A percentile compares a stretch with the other conserved stretches of the same genome.
Evolutionary conservation across 2,329 filamentous ascomycete species (phyloP).

Genomic region (Calonectria pseudoreteaudii): DNA sequence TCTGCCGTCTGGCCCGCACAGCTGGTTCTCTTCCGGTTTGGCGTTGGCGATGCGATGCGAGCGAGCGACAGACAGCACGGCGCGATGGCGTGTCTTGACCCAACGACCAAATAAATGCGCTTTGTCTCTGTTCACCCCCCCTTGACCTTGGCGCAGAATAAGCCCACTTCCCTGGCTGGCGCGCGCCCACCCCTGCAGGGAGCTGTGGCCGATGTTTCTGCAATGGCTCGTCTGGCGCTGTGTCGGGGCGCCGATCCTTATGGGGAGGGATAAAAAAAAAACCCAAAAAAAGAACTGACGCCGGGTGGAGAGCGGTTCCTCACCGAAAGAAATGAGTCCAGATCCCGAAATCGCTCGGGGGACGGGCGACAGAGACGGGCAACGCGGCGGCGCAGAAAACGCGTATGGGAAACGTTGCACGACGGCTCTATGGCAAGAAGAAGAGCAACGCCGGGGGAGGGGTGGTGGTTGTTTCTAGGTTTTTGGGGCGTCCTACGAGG

Average conservation of each 20-base stretch:
- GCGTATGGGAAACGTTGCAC: conserved; percentile 33
- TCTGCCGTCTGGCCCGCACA: background rate
- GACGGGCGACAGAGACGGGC: background rate
- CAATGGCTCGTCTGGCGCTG: conserved; percentile 9
- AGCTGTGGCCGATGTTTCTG: conserved; percentile 22
- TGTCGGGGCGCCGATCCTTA: conserved; percentile 7
- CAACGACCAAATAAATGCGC: conserved; percentile 25
- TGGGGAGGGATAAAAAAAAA: background rate
- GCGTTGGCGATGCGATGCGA: conserved; percentile 30
- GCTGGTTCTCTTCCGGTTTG: conserved; percentile 25
- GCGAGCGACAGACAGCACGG: conserved; percentile 3
- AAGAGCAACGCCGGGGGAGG: background rate
- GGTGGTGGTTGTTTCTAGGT: conserved; percentile 26
- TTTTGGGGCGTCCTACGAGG: background rate
- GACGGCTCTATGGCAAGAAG: background rate
- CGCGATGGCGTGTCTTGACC: conserved; percentile 34
- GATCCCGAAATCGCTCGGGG: conserved; percentile 4
- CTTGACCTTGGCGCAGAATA: conserved; percentile 34
- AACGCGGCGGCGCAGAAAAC: conserved; percentile 9
- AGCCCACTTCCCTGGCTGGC: conserved; percentile 36
- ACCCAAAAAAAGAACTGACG: background rate
- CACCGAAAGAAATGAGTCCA: background rate
- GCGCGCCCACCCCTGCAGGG: conserved; percentile 32
- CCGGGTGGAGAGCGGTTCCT: background rate
- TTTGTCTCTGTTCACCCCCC: conserved; percentile 29